Base-by-base conservation (phyloP, 139 green algal species). In the Coccomyxa sp. region DNA sequence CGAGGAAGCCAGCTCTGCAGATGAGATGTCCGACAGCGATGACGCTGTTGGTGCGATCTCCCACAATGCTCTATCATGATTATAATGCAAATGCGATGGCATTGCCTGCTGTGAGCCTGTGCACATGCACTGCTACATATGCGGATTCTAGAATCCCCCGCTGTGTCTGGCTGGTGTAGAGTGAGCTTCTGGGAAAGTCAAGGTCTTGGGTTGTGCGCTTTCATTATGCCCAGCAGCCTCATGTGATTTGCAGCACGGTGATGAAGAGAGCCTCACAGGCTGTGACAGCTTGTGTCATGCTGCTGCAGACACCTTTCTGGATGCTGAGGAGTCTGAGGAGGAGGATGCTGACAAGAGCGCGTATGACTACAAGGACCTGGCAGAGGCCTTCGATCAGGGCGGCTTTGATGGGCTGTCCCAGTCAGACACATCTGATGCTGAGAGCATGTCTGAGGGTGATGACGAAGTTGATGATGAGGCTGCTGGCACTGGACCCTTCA, bases 341-440 rank as follows among this genome's bases (percentile, higher is more conserved):
- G 83, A 79, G 16, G 86, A 88, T 34, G 86, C 84, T 9, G 83
- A 78, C 68, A 82, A 80, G 68, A 33, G 16, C 37, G 86, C 78
- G 0, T 92, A 81, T 41, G 87, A 92, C 78, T 95, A 94, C 80
- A 81, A 82, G 31, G 22, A 87, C 16, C 78, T 94, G 37, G 83
- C 83, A 16, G 74, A 73, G 0, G 88, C 89, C 4, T 64, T 64
- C 27, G 50, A 22, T 64, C 22, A 22, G 18, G 50, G 50, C 18
- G 50, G 50, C 5, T 22, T 18, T 22, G 27, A 22, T 64, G 50
- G 50, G n/a, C n/a, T n/a, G n/a, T n/a, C n/a, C n/a, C n/a, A n/a
- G n/a, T 64, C 50, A 22, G 50, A 64, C 27, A 22, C 27, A 22
- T 18, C 22, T 64, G 18, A 64, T 5, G 27, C 18, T 64, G 50